Evolutionary conservation across 306 rosid genomes (phyloP).

Genomic region (Cucurbita pepo): DNA sequence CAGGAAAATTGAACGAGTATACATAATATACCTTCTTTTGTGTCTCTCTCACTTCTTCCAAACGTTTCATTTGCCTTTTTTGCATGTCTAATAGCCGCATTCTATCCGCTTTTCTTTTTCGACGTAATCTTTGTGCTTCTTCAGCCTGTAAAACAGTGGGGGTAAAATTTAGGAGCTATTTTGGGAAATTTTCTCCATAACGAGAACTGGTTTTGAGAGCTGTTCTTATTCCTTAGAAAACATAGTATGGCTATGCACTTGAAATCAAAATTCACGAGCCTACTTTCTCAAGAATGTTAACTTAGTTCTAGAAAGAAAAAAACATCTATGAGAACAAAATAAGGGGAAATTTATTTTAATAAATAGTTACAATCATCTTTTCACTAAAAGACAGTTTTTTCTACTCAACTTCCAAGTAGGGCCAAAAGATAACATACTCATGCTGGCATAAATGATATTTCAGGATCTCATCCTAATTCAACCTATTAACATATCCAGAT

Average conservation of each 20-base stretch:
- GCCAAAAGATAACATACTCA: background rate
- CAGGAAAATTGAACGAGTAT: background rate
- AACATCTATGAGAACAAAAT: background rate
- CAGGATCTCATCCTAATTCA: background rate
- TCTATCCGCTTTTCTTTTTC: constrained; percentile 63
- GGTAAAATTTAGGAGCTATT: background rate
- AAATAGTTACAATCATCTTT: background rate
- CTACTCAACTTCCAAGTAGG: background rate
- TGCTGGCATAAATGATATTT: background rate
- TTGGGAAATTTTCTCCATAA: background rate
- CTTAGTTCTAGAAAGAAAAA: background rate
- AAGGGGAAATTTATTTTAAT: background rate
- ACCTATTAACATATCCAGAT: background rate
- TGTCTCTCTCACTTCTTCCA: constrained; percentile 86
- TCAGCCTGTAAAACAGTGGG: constrained; percentile 41
- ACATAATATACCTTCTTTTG: constrained; percentile 61
- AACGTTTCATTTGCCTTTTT: constrained; percentile 70
- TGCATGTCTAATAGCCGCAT: constrained; percentile 55
- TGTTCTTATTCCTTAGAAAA: background rate
- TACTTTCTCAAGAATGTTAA: background rate
- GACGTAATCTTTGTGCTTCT: constrained; percentile 73
- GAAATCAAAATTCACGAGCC: background rate
- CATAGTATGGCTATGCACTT: background rate
- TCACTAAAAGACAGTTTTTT: background rate
- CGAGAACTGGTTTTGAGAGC: background rate